Evolutionary conservation across 371 early-diverging fungal species (phyloP).

Genomic region (Mortierella sp.): DNA sequence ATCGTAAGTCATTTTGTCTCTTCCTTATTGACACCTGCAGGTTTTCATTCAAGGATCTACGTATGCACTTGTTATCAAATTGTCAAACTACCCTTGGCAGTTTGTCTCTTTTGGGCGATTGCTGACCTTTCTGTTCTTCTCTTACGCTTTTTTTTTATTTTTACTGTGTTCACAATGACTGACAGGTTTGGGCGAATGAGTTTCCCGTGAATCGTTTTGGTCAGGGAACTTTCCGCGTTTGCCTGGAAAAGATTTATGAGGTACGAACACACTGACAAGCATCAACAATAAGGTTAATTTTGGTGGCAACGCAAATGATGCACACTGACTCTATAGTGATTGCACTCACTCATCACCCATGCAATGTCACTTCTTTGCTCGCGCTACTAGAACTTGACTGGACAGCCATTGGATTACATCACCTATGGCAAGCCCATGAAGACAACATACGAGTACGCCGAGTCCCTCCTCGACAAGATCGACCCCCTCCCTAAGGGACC

Average conservation of each 20-base stretch:
- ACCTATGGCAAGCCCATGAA: conserved; percentile 88
- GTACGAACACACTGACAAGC: conserved; percentile 27
- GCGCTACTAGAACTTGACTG: conserved; percentile 57
- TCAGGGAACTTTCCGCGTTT: conserved; percentile 85
- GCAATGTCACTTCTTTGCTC: not conserved
- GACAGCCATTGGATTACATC: conserved; percentile 69
- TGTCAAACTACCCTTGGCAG: too few relatives aligned
- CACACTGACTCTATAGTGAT: not conserved
- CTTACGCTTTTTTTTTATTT: too few relatives aligned
- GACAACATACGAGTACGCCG: conserved; percentile 82
- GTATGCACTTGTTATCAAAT: too few relatives aligned
- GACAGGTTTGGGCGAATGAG: conserved; percentile 88
- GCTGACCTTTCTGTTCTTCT: not conserved
- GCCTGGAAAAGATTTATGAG: conserved; percentile 75
- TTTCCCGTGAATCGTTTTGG: conserved; percentile 79
- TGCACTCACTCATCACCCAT: not conserved
- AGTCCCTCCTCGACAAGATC: conserved; percentile 63
- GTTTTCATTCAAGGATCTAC: too few relatives aligned
- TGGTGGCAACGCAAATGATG: not conserved
- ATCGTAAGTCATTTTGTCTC: conserved; percentile 55
- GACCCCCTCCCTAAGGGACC: conserved; percentile 22
- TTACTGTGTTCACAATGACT: not conserved
- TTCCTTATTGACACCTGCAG: too few relatives aligned
- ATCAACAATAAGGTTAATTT: not conserved
- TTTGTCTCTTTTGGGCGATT: not conserved